Evolutionary conservation across 2,329 filamentous ascomycete species (phyloP).

Genomic region (Diaporthe capsici): DNA sequence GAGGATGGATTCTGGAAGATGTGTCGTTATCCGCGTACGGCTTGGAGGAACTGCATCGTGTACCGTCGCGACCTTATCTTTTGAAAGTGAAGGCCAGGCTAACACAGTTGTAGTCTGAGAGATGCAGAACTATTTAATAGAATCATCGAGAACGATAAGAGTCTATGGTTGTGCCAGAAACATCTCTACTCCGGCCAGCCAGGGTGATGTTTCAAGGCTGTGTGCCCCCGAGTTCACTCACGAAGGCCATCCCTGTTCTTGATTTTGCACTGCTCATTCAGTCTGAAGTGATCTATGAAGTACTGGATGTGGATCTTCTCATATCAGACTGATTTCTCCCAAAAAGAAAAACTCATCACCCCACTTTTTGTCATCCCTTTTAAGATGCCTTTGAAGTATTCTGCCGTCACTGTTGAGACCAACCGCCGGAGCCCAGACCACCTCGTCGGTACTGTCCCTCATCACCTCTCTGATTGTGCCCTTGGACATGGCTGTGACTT

Average conservation of each 20-base stretch:
- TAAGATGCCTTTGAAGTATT: not conserved
- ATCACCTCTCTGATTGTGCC: not conserved
- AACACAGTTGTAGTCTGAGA: not conserved
- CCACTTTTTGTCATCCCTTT: not conserved
- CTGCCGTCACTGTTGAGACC: not conserved
- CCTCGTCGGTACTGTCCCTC: not conserved
- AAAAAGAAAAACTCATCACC: not conserved
- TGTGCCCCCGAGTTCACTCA: not conserved
- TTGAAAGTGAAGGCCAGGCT: not conserved
- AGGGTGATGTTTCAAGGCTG: not conserved
- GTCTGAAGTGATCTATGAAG: not conserved
- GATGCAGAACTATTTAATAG: fast-evolving
- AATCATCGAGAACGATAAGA: not conserved
- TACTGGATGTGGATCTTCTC: not conserved
- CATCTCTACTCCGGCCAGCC: not conserved
- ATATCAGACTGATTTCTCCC: not conserved
- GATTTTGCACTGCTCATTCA: not conserved
- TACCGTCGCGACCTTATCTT: not conserved
- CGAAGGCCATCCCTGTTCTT: not conserved
- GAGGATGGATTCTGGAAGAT: not conserved
- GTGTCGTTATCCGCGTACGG: no score
- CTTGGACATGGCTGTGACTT: not conserved
- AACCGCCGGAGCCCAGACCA: not conserved
- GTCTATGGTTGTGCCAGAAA: not conserved
- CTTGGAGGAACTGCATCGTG: not conserved